A percentile compares a stretch with the other conserved stretches of the same genome.
Evolutionary conservation across 768 basidiomycete genomes (phyloP).

Genomic region (Exidia glandulosa): DNA sequence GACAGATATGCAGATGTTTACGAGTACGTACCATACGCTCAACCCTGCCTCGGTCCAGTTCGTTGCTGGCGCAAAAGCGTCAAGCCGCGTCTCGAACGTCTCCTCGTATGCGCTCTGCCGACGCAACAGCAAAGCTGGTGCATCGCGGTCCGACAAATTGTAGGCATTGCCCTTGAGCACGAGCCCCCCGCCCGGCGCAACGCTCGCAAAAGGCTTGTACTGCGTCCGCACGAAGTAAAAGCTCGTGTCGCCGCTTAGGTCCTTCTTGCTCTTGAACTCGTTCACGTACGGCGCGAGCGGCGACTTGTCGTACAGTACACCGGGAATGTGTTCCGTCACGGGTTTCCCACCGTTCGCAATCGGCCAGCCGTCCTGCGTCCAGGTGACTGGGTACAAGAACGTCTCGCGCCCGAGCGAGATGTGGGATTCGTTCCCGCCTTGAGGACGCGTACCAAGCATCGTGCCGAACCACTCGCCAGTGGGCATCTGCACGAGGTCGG

Average conservation of each 20-base stretch:
- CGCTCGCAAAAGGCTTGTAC: slow-evolving; percentile 26
- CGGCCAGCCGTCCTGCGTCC: slow-evolving; percentile 1
- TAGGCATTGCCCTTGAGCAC: slow-evolving; percentile 25
- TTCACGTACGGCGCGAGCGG: background rate
- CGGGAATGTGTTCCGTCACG: background rate
- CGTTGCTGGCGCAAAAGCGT: slow-evolving; percentile 18
- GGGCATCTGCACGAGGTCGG: slow-evolving; percentile 1
- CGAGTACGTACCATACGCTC: slow-evolving; percentile 26
- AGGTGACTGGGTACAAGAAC: background rate
- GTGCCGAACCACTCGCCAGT: background rate
- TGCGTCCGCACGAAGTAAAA: slow-evolving; percentile 31
- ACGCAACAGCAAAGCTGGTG: slow-evolving; percentile 24
- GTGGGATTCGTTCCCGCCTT: background rate
- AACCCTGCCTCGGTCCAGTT: slow-evolving; percentile 28
- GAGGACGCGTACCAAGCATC: slow-evolving; percentile 1
- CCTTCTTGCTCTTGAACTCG: background rate
- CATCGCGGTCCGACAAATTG: slow-evolving; percentile 29
- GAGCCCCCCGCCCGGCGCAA: slow-evolving; percentile 19
- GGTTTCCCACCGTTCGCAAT: background rate
- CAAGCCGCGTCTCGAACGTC: slow-evolving; percentile 24
- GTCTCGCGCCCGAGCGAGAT: slow-evolving; percentile 1
- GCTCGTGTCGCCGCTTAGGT: background rate
- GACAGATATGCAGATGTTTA: background rate
- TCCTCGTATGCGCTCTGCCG: slow-evolving; percentile 30
- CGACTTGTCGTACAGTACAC: background rate